These are phyloP conservation scores for Metschnikowia similis DNA, from an alignment of 805 yeast genomes.

Conservation along the genomic window DNA sequence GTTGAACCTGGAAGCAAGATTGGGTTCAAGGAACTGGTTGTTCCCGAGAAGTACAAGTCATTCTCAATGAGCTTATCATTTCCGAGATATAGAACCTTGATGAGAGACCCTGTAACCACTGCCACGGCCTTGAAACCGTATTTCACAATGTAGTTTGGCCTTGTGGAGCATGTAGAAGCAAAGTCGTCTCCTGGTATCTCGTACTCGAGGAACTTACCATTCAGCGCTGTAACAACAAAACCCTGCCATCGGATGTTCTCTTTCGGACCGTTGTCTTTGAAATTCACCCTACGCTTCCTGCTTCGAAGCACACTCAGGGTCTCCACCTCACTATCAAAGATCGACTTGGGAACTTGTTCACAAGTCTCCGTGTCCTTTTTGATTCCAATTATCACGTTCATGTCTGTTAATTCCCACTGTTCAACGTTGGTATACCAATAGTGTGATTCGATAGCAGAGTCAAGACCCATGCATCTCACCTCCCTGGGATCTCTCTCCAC, in stretches of 20 bases:
- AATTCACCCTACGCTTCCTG: neutral
- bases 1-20: conserved; percentile 15
- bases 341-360: neutral
- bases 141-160: conserved; percentile 57
- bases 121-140: conserved; percentile 78
- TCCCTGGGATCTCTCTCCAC: conserved; percentile 93
- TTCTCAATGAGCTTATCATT: conserved; percentile 66
- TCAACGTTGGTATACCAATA: conserved; percentile 65
- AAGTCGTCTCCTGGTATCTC: conserved; percentile 48
- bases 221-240: conserved; percentile 63
- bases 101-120: conserved; percentile 66
- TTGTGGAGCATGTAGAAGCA: conserved; percentile 11
- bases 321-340: neutral
- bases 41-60: conserved; percentile 45
- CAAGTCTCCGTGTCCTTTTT: conserved; percentile 22
- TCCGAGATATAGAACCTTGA: conserved; percentile 72
- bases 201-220: conserved; percentile 58
- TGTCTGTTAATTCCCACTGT: conserved; percentile 75
- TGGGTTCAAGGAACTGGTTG: conserved; percentile 25
- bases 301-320: neutral
- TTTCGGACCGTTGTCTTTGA: neutral
- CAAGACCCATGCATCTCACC: conserved; percentile 84
- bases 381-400: conserved; percentile 69
- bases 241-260: conserved; percentile 59
- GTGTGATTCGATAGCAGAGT: conserved; percentile 64